A percentile compares a stretch with the other conserved stretches of the same genome.
These are phyloP conservation scores for Sesbania bispinosa DNA, from an alignment of 306 rosid genomes.

Conservation along the genomic window DNA sequence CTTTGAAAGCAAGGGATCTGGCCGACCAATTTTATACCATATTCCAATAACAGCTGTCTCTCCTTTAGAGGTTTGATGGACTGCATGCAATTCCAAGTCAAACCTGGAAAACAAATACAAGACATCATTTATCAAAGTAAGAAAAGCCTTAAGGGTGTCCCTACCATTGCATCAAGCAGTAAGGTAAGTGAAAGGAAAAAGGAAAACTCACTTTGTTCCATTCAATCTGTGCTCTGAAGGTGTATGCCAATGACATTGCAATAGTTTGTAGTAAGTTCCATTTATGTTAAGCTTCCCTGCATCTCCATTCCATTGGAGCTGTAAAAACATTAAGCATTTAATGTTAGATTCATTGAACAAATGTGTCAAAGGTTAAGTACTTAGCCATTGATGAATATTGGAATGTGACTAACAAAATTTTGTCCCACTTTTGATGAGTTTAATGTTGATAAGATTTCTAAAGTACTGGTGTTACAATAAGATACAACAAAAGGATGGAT, in stretches of 20 bases:
- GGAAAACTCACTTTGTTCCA: slow-evolving; percentile 47
- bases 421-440: background rate
- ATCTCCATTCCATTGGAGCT: slow-evolving; percentile 64
- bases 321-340: background rate
- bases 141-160: background rate
- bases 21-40: slow-evolving; percentile 52
- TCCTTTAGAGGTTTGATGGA: slow-evolving; percentile 46
- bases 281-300: slow-evolving; percentile 59
- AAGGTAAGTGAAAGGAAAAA: background rate
- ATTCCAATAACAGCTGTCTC: slow-evolving; percentile 59
- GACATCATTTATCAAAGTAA: background rate
- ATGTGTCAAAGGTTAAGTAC: background rate
- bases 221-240: slow-evolving; percentile 79
- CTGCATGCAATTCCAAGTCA: slow-evolving; percentile 56
- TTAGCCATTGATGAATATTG: background rate
- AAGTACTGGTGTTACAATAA: background rate
- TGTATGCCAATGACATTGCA: slow-evolving; percentile 81
- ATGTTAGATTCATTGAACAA: background rate
- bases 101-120: slow-evolving; percentile 36
- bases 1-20: slow-evolving; percentile 62
- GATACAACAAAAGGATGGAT: background rate
- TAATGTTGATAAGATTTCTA: background rate
- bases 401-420: background rate
- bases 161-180: background rate
- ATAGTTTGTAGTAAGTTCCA: slow-evolving; percentile 49